A percentile compares a stretch with the other conserved stretches of the same genome.
Conservation (phyloP, 306 rosid species). For the Casuarina glauca region DNA sequence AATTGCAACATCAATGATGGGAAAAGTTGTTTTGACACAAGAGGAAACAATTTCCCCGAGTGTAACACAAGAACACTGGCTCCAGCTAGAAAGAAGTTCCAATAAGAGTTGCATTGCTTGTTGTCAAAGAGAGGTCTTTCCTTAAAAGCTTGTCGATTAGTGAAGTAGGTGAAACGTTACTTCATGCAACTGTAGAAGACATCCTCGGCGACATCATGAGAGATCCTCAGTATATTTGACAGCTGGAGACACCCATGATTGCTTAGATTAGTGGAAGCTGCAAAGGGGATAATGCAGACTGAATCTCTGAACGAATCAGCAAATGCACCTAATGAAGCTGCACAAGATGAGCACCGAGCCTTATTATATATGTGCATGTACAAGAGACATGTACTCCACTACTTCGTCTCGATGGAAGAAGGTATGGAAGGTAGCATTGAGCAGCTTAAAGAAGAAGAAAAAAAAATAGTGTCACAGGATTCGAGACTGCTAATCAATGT, state of each 20-base stretch:
- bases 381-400: constrained; percentile 38
- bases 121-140: background rate
- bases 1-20: too few species aligned
- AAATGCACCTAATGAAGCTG: background rate
- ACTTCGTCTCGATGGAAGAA: constrained; percentile 15
- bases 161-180: constrained; percentile 6
- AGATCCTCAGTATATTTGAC: background rate
- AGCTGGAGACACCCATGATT: constrained; percentile 22
- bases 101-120: background rate
- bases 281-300: background rate
- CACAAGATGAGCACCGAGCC: background rate
- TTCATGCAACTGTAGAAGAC: background rate
- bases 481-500: too few species aligned
- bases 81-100: background rate
- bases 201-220: background rate
- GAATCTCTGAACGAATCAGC: background rate
- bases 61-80: too few species aligned
- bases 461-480: too few species aligned
- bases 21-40: background rate
- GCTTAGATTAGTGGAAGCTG: background rate
- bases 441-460: background rate
- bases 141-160: background rate
- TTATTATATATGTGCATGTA: background rate
- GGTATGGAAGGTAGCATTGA: background rate
- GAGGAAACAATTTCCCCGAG: background rate